Base-by-base conservation (phyloP, 306 rosid genomes). In the Begonia loranthoides region DNA sequence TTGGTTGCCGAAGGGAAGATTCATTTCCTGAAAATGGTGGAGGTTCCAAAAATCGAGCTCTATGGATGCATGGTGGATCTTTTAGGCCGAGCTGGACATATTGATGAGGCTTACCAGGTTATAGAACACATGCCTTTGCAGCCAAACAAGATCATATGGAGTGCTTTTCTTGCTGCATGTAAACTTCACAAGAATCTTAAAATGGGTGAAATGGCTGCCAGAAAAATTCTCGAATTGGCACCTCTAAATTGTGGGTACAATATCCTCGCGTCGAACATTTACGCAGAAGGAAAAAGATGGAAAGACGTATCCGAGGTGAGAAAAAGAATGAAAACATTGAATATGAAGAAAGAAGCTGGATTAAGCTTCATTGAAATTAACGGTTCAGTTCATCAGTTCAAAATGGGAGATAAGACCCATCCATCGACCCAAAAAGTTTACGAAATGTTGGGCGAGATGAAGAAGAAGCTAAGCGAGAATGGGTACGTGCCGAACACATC, bases 21-120 rank as follows among this genome's bases (percentile, higher is more conserved):
- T 43, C 43, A 69, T 44, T 84, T 84, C 24, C 50, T 64, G 36
- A 67, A 51, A 64, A 75, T 84, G 83, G 66, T 66, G 61, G 53
- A 47, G 47, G 69, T 61, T n/a, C 86, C 89, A 4, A 75, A 73
- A 38, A 50, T 75, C 51, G 79, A 80, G 59, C 89, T 77, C 55
- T 84, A 72, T 45, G 89, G 81, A 11, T 84, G 83, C 64, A 65
- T 77, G 77, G 86, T 75, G 55, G 89, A 84, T 69, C 73, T 77
- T 70, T 71, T 80, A 9, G 89, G 83, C 41, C 67, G 94, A 70
- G 75, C 79, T 9, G 79, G 79, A 49, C 34, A 34, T 45, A 85
- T 84, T 2, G 55, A 65, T 2, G 86, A 75, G 55, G 83, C 83
- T 53, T 40, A 51, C 10, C 47, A 66, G 60, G 34, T 80, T 45